Base-by-base conservation (phyloP, 805 yeast genomes). In the baker's yeast (Saccharomyces cerevisiae) region DNA sequence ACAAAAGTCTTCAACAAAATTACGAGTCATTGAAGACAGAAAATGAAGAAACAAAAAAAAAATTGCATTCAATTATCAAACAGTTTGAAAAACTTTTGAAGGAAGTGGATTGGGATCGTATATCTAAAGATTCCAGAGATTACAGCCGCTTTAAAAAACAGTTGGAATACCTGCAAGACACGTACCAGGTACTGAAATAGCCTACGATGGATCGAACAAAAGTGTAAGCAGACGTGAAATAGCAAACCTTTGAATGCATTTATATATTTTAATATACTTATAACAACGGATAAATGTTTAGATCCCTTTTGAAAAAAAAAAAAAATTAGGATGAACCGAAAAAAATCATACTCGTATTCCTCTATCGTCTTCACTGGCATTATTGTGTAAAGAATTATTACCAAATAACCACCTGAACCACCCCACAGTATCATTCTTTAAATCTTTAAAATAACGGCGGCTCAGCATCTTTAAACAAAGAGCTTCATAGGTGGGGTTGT, bases 371-470 rank as follows among this genome's bases (percentile, higher is more conserved):
- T 47, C 49, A 47, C 17, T 47, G 2, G 28, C 22, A 28, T 27
- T 47, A 21, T 22, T 14, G 14, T 28, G 28, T 17, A 27, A 28
- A 58, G 58, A 27, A 59, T 31, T 36, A 21, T 48, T 57, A 11
- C 52, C 55, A 24, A 51, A 54, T 22, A 54, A 30, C 56, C 65
- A 63, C 30, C 55, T 47, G 14, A 59, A 50, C 68, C 68, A 64
- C 3, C 47, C 52, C 9, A 43, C 49, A 10, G 63, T 49, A 52
- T 53, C 57, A 17, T 57, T 41, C 24, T 53, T 53, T 11, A 57
- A 32, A 41, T 55, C 54, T 30, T 51, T 47, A 27, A 55, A 46
- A 46, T 51, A 57, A 26, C 51, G 51, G 49, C 53, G 56, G 28
- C 57, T 57, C 48, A 57, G 48, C 56, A 57, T 54, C 48, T 51